These are phyloP conservation scores for Dendrocalamus sinicus DNA, from an alignment of 176 grass and related monocot species.

Conservation along the genomic window DNA sequence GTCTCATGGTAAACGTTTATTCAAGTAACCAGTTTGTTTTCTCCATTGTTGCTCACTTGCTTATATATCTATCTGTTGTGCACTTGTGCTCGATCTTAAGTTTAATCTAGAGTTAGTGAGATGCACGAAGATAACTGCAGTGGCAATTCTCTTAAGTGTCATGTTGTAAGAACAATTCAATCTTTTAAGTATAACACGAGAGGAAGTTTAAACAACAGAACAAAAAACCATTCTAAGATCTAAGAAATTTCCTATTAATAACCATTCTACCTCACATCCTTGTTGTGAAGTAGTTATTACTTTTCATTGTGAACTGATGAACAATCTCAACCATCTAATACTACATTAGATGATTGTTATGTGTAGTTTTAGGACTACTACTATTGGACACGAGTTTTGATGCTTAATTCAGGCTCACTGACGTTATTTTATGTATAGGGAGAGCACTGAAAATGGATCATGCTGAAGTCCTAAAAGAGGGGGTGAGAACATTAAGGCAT, in stretches of 20 bases:
- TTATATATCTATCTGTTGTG: not conserved
- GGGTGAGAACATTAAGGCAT: conserved; percentile 39
- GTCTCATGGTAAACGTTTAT: not conserved
- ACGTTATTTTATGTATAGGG: conserved; percentile 31
- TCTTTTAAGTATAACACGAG: not conserved
- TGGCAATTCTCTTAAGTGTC: not conserved
- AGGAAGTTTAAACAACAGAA: not conserved
- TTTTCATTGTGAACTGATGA: not conserved
- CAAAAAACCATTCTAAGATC: not conserved
- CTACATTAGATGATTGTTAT: not conserved
- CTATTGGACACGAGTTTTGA: not conserved
- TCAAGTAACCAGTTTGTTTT: not conserved
- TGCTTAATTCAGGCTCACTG: not conserved
- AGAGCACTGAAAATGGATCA: conserved; percentile 27
- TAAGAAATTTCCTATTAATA: not conserved
- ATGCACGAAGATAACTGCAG: not conserved
- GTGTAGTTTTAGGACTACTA: not conserved
- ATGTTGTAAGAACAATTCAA: not conserved
- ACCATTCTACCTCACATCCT: not conserved
- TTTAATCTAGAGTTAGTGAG: not conserved
- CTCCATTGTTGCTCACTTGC: not conserved
- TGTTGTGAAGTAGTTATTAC: not conserved
- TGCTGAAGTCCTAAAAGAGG: conserved; percentile 45
- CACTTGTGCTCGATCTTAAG: not conserved
- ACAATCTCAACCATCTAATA: not conserved